A percentile compares a stretch with the other conserved stretches of the same genome.
These are phyloP conservation scores for Aegilops bicornis DNA, from an alignment of 176 grass and related monocot species.

Conservation along the genomic window DNA sequence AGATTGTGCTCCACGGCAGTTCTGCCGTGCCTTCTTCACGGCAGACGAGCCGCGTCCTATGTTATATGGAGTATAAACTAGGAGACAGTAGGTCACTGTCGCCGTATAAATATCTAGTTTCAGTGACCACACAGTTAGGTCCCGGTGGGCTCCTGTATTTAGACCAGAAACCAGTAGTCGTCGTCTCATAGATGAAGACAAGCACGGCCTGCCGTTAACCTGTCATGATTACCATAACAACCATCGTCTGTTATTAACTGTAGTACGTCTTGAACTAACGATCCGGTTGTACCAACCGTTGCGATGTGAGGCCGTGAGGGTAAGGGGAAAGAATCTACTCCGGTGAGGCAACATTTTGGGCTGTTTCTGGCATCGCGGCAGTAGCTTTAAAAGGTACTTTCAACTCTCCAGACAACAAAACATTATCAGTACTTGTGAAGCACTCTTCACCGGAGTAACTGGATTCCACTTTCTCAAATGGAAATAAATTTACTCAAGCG, in stretches of 20 bases:
- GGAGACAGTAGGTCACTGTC: neutral
- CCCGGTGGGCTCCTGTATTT: neutral
- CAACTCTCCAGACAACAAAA: too few species aligned
- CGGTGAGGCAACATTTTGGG: neutral
- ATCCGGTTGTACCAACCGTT: neutral
- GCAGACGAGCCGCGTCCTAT: neutral
- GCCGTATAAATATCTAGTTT: neutral
- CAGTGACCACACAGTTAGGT: constrained; percentile 17
- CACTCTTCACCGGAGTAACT: too few species aligned
- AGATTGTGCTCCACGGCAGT: too few species aligned
- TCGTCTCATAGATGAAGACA: neutral
- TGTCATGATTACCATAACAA: constrained; percentile 3
- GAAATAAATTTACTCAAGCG: too few species aligned
- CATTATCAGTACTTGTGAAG: too few species aligned
- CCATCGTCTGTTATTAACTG: too few species aligned
- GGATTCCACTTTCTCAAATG: too few species aligned
- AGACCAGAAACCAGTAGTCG: neutral
- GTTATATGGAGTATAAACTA: neutral
- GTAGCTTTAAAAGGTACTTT: neutral
- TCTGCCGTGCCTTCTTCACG: too few species aligned
- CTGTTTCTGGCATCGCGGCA: neutral
- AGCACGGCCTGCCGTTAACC: neutral
- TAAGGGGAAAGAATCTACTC: neutral
- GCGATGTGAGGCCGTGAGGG: neutral
- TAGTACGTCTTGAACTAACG: neutral